Evolutionary conservation across 2,329 filamentous ascomycete genomes (phyloP).

Genomic region (Elsinoe ampelina): DNA sequence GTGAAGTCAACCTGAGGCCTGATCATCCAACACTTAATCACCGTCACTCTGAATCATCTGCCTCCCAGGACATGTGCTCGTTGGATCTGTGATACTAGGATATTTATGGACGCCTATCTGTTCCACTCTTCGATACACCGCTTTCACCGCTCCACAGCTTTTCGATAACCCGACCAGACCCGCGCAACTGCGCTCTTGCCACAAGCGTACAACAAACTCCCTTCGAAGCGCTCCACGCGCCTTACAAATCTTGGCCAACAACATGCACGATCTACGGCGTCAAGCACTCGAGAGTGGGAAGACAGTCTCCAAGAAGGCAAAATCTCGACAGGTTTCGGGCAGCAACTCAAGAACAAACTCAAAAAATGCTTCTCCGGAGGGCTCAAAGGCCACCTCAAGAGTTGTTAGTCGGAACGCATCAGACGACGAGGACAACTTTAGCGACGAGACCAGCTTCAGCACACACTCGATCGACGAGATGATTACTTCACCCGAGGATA

Average conservation of each 20-base stretch:
- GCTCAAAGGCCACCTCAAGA: conserved; percentile 51
- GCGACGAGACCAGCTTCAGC: conserved; percentile 50
- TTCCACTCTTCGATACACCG: background rate
- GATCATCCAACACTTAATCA: background rate
- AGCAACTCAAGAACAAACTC: conserved; percentile 51
- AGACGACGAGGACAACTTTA: conserved; percentile 51
- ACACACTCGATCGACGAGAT: conserved; percentile 61
- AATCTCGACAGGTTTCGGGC: conserved; percentile 47
- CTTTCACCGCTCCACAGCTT: conserved; percentile 1
- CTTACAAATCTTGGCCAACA: conserved; percentile 1
- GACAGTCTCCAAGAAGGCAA: conserved; percentile 61
- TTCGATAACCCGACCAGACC: conserved; percentile 6
- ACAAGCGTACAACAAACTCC: conserved; percentile 10
- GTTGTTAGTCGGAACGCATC: conserved; percentile 54
- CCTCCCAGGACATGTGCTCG: background rate
- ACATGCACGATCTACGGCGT: conserved; percentile 43
- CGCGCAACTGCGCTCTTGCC: background rate
- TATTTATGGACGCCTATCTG: background rate
- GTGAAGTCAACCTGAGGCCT: background rate
- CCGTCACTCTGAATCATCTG: background rate
- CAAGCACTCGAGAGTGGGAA: conserved; percentile 65
- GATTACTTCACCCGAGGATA: conserved; percentile 43
- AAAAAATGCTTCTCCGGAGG: conserved; percentile 47
- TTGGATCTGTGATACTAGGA: background rate
- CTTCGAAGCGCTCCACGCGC: background rate